Base-by-base conservation (phyloP, 169 alveolate species). In the Cryptosporidium baileyi region DNA sequence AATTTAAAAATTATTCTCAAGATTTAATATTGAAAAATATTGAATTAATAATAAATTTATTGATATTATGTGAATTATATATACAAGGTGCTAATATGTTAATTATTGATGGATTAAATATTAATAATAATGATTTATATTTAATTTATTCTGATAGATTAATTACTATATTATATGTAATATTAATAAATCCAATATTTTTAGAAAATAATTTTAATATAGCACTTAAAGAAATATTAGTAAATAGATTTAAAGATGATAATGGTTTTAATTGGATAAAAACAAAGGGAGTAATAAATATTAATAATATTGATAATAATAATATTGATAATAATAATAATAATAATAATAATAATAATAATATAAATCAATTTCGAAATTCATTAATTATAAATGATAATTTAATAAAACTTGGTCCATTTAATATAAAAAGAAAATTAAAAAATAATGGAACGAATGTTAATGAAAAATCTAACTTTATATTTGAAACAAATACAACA, bases 401-500 rank as follows among this genome's bases (percentile, higher is more conserved):
- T 47, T n/a, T 3, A 5, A 51, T 74, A 15, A 54, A 51, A n/a
- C 57, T 74, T n/a, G 85, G 85, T 26, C 85, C 85, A 8, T 74
- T 74, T 41, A 52, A 57, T 3, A 24, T 74, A 8, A 40, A 22
- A 9, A 51, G 81, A 44, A 47, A 47, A 24, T 32, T 2, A 5
- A n/a, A 32, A 36, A 52, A n/a, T 13, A 22, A 38, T 67, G 8
- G 5, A 0, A 1, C 24, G 26, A 24, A 22, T 0, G 41, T 15
- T 3, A 74, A 28, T 2, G 15, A 17, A 19, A 74, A 32, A 41
- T 32, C n/a, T 47, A 61, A 81, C 19, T 97, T 94, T 67, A 94
- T 95, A 44, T 95, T 96, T 81, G 94, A 92, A 15, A 95, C 98
- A 0, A 93, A 92, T 13, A 94, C 97, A 7, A 90, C 97, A 43